Evolutionary conservation across 106 monocot genomes (phyloP).

Genomic region (Chionographis japonica): DNA sequence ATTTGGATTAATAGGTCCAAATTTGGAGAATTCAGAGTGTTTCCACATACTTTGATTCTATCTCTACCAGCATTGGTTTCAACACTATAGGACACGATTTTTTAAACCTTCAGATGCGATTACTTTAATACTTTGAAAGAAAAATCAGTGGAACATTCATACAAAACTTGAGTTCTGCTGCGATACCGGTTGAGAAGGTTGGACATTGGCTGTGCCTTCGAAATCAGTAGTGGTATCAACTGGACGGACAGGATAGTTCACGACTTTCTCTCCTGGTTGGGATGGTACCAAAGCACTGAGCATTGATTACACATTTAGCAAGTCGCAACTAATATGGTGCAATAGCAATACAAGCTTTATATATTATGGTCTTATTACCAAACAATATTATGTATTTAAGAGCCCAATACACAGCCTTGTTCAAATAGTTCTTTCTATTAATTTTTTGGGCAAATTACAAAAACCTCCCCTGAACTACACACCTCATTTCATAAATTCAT

Average conservation of each 20-base stretch:
- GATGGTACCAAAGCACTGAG: slow-evolving; percentile 75
- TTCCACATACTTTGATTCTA: too few species aligned
- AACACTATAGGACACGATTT: too few species aligned
- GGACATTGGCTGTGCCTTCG: slow-evolving; percentile 86
- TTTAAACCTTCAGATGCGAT: too few species aligned
- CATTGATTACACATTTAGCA: slow-evolving; percentile 17
- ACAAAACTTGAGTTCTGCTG: neutral
- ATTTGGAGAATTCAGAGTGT: too few species aligned
- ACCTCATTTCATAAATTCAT: too few species aligned
- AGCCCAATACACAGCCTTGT: too few species aligned
- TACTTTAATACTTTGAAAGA: too few species aligned
- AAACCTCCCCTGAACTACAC: too few species aligned
- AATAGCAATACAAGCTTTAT: neutral
- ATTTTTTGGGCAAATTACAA: too few species aligned
- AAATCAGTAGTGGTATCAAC: slow-evolving; percentile 92
- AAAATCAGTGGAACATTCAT: neutral
- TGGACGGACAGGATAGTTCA: slow-evolving; percentile 84
- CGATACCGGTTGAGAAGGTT: slow-evolving; percentile 77
- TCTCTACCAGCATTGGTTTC: too few species aligned
- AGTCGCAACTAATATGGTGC: slow-evolving; percentile 6
- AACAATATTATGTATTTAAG: neutral
- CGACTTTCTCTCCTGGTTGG: slow-evolving; percentile 78
- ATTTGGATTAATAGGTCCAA: too few species aligned
- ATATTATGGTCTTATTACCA: neutral
- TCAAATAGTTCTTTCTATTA: too few species aligned